Conservation (phyloP, 148 eudicot species). For the Silene uniflora region DNA sequence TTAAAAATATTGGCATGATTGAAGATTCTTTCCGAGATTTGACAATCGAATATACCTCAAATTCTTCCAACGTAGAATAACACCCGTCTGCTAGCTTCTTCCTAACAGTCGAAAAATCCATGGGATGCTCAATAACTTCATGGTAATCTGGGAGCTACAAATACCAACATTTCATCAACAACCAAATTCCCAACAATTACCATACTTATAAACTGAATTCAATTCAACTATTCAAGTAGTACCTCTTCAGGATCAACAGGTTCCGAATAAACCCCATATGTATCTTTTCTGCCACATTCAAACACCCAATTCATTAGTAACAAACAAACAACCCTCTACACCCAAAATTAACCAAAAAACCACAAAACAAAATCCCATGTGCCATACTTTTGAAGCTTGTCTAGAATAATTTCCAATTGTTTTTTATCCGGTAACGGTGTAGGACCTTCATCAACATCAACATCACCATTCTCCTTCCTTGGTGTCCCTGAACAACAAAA, state of each 20-base stretch:
- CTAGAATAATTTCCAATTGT: conserved; percentile 70
- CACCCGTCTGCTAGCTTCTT: conserved; percentile 69
- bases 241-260: conserved; percentile 99
- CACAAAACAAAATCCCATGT: not conserved
- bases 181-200: conserved; percentile 3
- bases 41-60: conserved; percentile 59
- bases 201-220: not conserved
- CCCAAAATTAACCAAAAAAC: not conserved
- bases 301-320: conserved; percentile 18
- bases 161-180: conserved; percentile 16
- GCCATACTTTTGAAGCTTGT: conserved; percentile 89
- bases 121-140: conserved; percentile 78
- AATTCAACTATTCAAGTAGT: not conserved
- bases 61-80: conserved; percentile 67
- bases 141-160: conserved; percentile 96
- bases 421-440: conserved; percentile 73
- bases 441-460: conserved; percentile 8
- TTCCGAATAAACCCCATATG: conserved; percentile 90
- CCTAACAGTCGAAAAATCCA: conserved; percentile 92
- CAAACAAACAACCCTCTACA: not conserved
- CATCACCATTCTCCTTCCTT: conserved; percentile 17
- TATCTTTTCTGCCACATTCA: conserved; percentile 83
- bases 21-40: not conserved
- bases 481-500: conserved; percentile 43
- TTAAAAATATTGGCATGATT: not conserved